Evolutionary conservation across 352 stramenopile genomes (phyloP).

Genomic region (Phytophthora multivora): DNA sequence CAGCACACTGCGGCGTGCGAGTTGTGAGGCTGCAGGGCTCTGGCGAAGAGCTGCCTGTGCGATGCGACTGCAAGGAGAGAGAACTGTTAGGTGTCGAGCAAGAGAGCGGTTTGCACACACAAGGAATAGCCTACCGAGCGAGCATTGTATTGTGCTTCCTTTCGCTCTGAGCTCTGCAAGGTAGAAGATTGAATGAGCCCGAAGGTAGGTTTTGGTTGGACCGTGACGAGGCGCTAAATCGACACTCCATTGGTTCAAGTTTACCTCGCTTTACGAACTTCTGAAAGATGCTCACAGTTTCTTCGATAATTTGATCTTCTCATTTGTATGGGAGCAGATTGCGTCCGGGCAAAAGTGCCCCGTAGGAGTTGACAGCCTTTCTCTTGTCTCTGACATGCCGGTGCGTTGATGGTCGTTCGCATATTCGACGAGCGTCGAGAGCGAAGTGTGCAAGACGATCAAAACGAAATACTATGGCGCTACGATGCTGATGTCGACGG

Average conservation of each 20-base stretch:
- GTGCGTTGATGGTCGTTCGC: too few relatives aligned
- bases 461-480: too few relatives aligned
- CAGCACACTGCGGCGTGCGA: slow-evolving; percentile 8
- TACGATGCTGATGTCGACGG: too few relatives aligned
- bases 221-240: slow-evolving; percentile 4
- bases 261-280: not conserved
- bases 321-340: too few relatives aligned
- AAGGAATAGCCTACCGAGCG: slow-evolving; percentile 9
- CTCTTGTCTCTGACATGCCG: too few relatives aligned
- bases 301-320: too few relatives aligned
- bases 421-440: too few relatives aligned
- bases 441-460: too few relatives aligned
- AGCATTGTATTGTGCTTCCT: slow-evolving; percentile 11
- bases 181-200: slow-evolving; percentile 15
- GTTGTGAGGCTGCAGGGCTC: slow-evolving; percentile 3
- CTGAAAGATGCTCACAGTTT: too few relatives aligned
- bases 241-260: slow-evolving; percentile 13
- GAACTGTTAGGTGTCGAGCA: not conserved
- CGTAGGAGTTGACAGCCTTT: too few relatives aligned
- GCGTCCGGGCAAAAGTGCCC: too few relatives aligned
- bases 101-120: not conserved
- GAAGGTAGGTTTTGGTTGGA: too few relatives aligned
- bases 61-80: slow-evolving; percentile 2
- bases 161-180: slow-evolving; percentile 8
- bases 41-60: slow-evolving; percentile 12